Conservation (phyloP, 345 rosid species). For the Salix udensis region DNA sequence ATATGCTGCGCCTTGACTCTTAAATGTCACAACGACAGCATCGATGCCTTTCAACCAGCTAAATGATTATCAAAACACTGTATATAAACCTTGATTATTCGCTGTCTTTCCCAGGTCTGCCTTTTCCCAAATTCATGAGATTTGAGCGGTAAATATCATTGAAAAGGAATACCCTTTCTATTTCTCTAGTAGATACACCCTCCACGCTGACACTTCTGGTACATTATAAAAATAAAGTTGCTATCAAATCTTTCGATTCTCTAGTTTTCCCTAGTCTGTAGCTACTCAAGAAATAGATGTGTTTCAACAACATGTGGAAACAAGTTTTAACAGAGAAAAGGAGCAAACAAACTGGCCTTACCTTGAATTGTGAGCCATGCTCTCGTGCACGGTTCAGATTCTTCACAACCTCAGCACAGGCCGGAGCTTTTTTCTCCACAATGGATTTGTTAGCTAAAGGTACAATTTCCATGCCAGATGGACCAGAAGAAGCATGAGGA, state of each 20-base stretch:
- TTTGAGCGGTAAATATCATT: not conserved
- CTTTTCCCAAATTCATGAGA: not conserved
- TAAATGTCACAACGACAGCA: not conserved
- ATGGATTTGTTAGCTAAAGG: conserved; percentile 60
- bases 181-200: not conserved
- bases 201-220: not conserved
- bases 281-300: not conserved
- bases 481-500: conserved; percentile 52
- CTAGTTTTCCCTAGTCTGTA: not conserved
- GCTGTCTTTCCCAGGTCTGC: not conserved
- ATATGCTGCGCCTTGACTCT: not conserved
- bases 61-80: not conserved
- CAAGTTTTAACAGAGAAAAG: not conserved
- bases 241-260: not conserved
- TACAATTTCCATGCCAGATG: conserved; percentile 55
- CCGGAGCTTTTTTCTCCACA: conserved; percentile 69
- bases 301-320: not conserved
- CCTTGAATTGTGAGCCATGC: conserved; percentile 71
- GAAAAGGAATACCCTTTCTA: not conserved
- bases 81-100: not conserved
- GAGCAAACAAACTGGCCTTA: conserved; percentile 30
- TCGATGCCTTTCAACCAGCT: not conserved
- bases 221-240: not conserved
- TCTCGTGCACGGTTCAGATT: conserved; percentile 76
- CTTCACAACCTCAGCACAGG: conserved; percentile 79